phyloP scores from a whole-genome alignment of 352 stramenopile species.

The Phytophthora rubi region DNA sequence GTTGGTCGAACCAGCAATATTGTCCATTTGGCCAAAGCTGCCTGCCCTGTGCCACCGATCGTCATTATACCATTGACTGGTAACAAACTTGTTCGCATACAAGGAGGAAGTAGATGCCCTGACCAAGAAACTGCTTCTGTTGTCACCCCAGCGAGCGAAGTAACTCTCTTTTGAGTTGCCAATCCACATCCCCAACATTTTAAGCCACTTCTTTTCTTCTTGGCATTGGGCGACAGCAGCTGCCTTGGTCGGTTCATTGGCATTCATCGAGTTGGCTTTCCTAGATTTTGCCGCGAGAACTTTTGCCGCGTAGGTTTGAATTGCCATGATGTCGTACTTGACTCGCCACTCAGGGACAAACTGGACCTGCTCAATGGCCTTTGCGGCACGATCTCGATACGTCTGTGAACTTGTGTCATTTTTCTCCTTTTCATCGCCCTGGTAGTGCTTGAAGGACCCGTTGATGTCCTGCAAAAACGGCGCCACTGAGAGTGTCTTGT shows the following conservation, averaged over 20 bases:
- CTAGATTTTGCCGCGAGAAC: background rate
- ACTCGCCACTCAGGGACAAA: background rate
- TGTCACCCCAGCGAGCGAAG: background rate
- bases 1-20: background rate
- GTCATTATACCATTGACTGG: background rate
- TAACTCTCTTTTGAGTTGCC: conserved; percentile 1
- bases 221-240: background rate
- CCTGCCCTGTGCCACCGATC: background rate
- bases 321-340: background rate
- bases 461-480: background rate
- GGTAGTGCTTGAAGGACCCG: conserved; percentile 1
- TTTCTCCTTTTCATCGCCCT: background rate
- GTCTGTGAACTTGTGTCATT: background rate
- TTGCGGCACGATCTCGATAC: background rate
- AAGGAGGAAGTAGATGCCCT: background rate
- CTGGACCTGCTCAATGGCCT: background rate
- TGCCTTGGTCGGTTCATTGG: background rate
- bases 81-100: background rate
- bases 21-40: background rate
- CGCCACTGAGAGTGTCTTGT: background rate
- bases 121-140: background rate
- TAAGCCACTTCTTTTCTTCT: background rate
- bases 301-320: background rate
- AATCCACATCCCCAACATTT: background rate
- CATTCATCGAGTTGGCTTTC: background rate